A percentile compares a stretch with the other conserved stretches of the same genome.
Evolutionary conservation across 1,284 basidiomycete genomes (phyloP).

Genomic region (Phenoliferia sp.): DNA sequence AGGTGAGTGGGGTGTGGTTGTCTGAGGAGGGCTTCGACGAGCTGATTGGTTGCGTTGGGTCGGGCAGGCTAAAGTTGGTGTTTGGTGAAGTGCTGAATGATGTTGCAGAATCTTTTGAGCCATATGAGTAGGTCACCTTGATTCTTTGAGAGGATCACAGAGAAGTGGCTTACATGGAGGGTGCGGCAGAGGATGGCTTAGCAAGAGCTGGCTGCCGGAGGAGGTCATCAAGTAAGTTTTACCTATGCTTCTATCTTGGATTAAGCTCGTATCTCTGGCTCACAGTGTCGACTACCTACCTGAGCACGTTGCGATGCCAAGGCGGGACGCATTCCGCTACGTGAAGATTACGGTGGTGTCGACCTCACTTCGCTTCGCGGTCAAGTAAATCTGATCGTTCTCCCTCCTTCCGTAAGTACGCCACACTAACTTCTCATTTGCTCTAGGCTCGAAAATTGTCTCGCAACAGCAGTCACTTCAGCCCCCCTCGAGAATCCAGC

Average conservation of each 20-base stretch:
- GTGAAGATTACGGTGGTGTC: conserved; percentile 34
- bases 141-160: not conserved
- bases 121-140: conserved; percentile 45
- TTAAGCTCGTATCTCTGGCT: not conserved
- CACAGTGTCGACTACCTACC: not conserved
- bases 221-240: conserved; percentile 21
- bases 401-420: not conserved
- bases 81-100: conserved; percentile 33
- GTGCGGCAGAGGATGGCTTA: conserved; percentile 30
- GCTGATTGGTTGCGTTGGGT: not conserved
- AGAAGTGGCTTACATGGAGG: not conserved
- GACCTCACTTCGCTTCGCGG: conserved; percentile 25
- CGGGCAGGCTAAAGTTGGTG: not conserved
- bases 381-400: conserved; percentile 3
- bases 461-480: conserved; percentile 4
- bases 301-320: conserved; percentile 7
- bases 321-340: conserved; percentile 34
- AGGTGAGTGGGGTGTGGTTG: conserved; percentile 17
- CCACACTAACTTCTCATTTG: not conserved
- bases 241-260: not conserved
- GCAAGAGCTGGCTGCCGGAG: conserved; percentile 32
- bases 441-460: not conserved
- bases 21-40: not conserved
- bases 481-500: not conserved
- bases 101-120: conserved; percentile 31